phyloP scores from a whole-genome alignment of 2,329 filamentous ascomycete genomes.

The Colletotrichum siamense region DNA sequence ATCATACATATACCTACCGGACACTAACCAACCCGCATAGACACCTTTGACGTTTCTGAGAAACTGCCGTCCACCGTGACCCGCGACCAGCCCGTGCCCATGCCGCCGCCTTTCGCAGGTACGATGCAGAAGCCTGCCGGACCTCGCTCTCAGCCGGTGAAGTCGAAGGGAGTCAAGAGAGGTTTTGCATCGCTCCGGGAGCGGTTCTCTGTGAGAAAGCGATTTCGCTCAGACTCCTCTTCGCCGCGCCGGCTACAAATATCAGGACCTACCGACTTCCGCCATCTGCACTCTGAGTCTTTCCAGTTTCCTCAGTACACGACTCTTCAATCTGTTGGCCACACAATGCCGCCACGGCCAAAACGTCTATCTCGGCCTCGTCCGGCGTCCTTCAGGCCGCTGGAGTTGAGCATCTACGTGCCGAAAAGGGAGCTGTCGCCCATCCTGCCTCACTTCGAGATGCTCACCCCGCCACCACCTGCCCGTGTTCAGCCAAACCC shows the following conservation, averaged over 20 bases:
- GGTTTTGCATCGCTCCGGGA: constrained; percentile 42
- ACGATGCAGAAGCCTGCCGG: constrained; percentile 23
- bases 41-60: constrained; percentile 27
- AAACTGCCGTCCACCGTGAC: constrained; percentile 31
- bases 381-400: constrained; percentile 53
- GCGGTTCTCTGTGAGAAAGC: constrained; percentile 51
- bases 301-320: constrained; percentile 38
- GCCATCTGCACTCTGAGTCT: constrained; percentile 59
- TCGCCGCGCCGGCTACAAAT: constrained; percentile 59
- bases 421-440: constrained; percentile 57
- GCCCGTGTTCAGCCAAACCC: constrained; percentile 31
- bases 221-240: constrained; percentile 47
- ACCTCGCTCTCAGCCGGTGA: constrained; percentile 29
- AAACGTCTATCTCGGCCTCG: constrained; percentile 23
- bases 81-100: constrained; percentile 34
- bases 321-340: constrained; percentile 30
- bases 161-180: constrained; percentile 39
- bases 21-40: constrained; percentile 18
- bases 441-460: constrained; percentile 57
- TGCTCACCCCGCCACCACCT: constrained; percentile 28
- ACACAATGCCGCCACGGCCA: constrained; percentile 27
- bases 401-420: constrained; percentile 61
- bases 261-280: constrained; percentile 65
- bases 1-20: neutral
- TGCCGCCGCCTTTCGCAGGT: constrained; percentile 32